Evolutionary conservation across 2,329 filamentous ascomycete genomes (phyloP), one percentile per base, ranked within the genome.

Genomic region (Apiospora arundinis): DNA sequence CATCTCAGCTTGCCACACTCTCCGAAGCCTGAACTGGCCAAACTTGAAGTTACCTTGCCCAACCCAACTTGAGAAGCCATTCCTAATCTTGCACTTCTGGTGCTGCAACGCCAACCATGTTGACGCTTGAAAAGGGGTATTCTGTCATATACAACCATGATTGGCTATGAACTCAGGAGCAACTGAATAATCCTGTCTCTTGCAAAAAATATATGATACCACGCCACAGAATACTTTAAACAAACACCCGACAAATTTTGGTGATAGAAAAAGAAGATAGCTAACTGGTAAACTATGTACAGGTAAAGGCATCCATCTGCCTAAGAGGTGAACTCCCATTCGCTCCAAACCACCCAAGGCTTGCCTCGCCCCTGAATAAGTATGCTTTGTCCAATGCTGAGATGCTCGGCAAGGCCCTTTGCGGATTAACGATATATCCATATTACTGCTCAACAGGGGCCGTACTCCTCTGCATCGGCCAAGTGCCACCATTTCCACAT

Each of bases 71-170:
- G 40, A 42, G 40, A 42, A 9, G 9, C 12, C 40, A 42, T 42
- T 42, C 40, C 40, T 8, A 5, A 42, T 8, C 40, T 42, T 42
- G 9, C 40, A 28, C 49, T 28, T 16, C 18, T 37, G 4, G 8
- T 37, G 9, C 37, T 32, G 16, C 9, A 21, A 40, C 8, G 21
- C 32, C 21, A n/a, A 40, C 18, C 3, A 95, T 95, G 93, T 95
- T 93, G 32, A 95, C 92, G 1, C 95, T 95, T 79, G 86, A 92
- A 45, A 45, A 16, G 42, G 42, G 14, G 9, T 1, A 2, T 5
- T 2, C 42, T 44, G 14, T 44, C 14, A 44, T 2, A 44, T 12
- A 6, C 42, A 12, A 12, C 42, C 42, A 12, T 44, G 2, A 45
- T 45, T n/a, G n/a, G n/a, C n/a, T n/a, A n/a, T n/a, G n/a, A n/a